Percentiles rank a stretch among this genome's conserved stretches.
Conservation (phyloP, 169 alveolate species). For the Theileria parva region DNA sequence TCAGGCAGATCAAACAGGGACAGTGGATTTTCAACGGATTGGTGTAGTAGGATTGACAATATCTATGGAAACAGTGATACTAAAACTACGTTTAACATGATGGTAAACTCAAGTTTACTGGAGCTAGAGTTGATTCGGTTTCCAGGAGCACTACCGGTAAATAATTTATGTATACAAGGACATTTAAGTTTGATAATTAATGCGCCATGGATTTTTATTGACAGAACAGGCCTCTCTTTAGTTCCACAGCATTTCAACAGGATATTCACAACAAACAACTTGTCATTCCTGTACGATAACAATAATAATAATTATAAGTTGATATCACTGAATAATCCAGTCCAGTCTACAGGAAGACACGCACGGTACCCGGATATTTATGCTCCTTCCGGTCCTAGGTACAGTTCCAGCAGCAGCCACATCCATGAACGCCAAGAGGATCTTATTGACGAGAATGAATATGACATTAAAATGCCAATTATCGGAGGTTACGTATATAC, state of each 20-base stretch:
- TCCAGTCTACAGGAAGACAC: neutral
- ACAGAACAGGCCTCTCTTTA: constrained; percentile 82
- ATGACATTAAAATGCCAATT: constrained; percentile 71
- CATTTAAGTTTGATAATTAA: constrained; percentile 68
- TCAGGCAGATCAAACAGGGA: no score
- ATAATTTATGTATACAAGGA: constrained; percentile 48
- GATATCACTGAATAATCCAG: constrained; percentile 4
- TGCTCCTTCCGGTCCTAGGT: neutral
- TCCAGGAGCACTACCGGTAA: constrained; percentile 62
- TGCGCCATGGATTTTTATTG: constrained; percentile 82
- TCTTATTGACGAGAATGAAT: neutral
- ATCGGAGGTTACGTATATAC: constrained; percentile 79
- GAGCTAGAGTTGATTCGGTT: constrained; percentile 71
- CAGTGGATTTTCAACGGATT: constrained; percentile 8
- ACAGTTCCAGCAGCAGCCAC: constrained; percentile 27
- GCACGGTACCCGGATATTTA: neutral
- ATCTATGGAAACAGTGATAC: constrained; percentile 62
- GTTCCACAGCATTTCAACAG: constrained; percentile 71
- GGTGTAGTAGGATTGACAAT: constrained; percentile 59
- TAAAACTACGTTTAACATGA: constrained; percentile 40
- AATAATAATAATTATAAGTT: constrained; percentile 31
- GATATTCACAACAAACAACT: constrained; percentile 73
- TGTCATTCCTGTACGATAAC: constrained; percentile 63
- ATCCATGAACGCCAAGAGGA: neutral
- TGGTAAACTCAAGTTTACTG: constrained; percentile 54